Conservation (phyloP, 2,329 filamentous ascomycete genomes). For the Verticillium zaregamsianum region DNA sequence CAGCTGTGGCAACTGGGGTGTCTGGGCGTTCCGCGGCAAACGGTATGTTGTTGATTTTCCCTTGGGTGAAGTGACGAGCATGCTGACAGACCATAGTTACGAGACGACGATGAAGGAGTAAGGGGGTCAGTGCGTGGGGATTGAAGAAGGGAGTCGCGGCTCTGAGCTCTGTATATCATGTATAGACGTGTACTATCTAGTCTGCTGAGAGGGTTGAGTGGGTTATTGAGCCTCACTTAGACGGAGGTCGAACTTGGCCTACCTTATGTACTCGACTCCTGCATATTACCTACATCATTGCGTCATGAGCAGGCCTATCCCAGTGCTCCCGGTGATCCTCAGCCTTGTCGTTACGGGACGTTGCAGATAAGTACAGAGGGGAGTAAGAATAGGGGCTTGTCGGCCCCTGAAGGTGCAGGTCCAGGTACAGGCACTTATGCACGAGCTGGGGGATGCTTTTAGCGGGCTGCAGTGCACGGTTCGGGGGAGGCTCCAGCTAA, state of each 20-base stretch:
- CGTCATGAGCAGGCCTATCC: not conserved
- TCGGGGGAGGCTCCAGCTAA: conserved; percentile 21
- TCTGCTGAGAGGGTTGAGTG: not conserved
- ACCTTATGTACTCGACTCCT: not conserved
- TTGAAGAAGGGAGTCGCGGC: not conserved
- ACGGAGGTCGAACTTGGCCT: not conserved
- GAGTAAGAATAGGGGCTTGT: not conserved
- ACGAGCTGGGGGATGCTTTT: not conserved
- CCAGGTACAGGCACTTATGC: not conserved
- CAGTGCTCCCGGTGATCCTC: not conserved
- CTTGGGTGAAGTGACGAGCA: not conserved
- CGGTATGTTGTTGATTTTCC: conserved; percentile 52
- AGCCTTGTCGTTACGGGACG: not conserved
- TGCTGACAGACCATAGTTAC: conserved; percentile 44
- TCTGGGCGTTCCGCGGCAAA: conserved; percentile 97
- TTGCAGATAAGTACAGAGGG: not conserved
- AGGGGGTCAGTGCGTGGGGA: not conserved
- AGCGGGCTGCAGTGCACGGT: conserved; percentile 20
- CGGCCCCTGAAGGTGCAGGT: not conserved
- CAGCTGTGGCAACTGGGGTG: conserved; percentile 93
- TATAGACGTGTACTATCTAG: conserved; percentile 14
- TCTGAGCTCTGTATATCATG: conserved; percentile 6
- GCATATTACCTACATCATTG: not conserved
- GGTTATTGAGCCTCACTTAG: not conserved
- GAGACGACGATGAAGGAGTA: conserved; percentile 56